phyloP scores from a whole-genome alignment of 2,329 filamentous ascomycete genomes.

The Magnaporthiopsis incrustans region DNA sequence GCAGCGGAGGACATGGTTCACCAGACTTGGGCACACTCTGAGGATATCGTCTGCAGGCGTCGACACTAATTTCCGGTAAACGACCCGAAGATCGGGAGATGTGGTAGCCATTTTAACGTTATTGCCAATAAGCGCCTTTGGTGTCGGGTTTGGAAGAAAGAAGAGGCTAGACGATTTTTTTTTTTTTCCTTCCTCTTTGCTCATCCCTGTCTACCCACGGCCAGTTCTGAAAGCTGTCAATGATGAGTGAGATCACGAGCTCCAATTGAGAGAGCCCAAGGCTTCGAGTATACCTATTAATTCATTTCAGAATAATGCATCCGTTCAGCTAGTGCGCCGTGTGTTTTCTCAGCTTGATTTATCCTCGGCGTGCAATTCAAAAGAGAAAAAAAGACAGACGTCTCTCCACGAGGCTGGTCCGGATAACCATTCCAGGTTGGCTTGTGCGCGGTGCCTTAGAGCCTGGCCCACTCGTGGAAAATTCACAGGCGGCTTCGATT shows the following conservation, averaged over 20 bases:
- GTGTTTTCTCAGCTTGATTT: too few species aligned
- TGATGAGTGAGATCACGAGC: too few species aligned
- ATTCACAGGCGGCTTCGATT: neutral
- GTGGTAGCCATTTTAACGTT: conserved; percentile 16
- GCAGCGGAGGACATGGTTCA: conserved; percentile 49
- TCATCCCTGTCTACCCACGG: neutral
- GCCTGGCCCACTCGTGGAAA: neutral
- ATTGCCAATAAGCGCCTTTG: neutral
- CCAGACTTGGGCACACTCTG: conserved; percentile 61
- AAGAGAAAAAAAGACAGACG: too few species aligned
- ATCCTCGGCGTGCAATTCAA: too few species aligned
- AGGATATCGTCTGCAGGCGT: conserved; percentile 68
- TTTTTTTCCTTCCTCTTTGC: neutral
- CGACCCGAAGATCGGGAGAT: conserved; percentile 52
- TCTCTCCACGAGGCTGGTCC: too few species aligned
- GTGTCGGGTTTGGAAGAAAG: neutral
- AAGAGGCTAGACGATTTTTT: neutral
- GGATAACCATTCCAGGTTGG: neutral
- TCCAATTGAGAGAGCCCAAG: neutral
- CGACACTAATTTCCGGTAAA: conserved; percentile 63
- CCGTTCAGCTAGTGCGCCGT: neutral
- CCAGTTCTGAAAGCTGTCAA: neutral
- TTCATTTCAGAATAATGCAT: neutral
- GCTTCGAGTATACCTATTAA: neutral
- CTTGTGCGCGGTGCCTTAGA: neutral